Evolutionary conservation across 2,329 filamentous ascomycete genomes (phyloP).

Genomic region (Pseudogymnoascus pannorum): DNA sequence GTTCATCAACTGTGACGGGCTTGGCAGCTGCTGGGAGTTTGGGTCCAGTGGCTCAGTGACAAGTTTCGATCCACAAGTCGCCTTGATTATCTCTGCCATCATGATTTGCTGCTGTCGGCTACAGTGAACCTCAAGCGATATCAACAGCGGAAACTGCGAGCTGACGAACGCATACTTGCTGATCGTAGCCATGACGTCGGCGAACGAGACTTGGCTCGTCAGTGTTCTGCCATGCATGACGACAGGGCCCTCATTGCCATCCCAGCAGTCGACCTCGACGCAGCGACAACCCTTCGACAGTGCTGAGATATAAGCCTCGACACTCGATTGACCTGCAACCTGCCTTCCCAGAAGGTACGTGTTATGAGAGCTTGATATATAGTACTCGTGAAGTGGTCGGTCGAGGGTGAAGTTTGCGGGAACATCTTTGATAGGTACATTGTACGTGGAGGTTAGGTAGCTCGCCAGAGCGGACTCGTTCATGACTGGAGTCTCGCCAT

Average conservation of each 20-base stretch:
- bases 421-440: conserved; percentile 56
- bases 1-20: conserved; percentile 76
- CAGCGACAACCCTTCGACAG: conserved; percentile 86
- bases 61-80: conserved; percentile 73
- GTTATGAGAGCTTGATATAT: conserved; percentile 97
- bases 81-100: conserved; percentile 87
- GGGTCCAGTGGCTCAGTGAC: conserved; percentile 68
- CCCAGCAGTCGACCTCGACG: conserved; percentile 97
- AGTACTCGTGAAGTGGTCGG: conserved; percentile 90
- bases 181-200: conserved; percentile 86
- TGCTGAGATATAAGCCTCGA: conserved; percentile 89
- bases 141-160: conserved; percentile 82
- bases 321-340: conserved; percentile 80
- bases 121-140: conserved; percentile 95
- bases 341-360: conserved; percentile 92
- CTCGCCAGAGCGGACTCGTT: conserved; percentile 70
- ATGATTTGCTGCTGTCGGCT: conserved; percentile 69
- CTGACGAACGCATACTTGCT: conserved; percentile 89
- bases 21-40: conserved; percentile 63
- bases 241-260: conserved; percentile 79
- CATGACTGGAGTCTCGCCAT: conserved; percentile 53
- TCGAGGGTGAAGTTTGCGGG: conserved; percentile 61
- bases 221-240: conserved; percentile 88
- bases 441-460: conserved; percentile 68
- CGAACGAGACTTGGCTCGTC: conserved; percentile 82